Base-by-base conservation (phyloP, 192 early-diverging fungal genomes). In the Neocallimastix lanati region DNA sequence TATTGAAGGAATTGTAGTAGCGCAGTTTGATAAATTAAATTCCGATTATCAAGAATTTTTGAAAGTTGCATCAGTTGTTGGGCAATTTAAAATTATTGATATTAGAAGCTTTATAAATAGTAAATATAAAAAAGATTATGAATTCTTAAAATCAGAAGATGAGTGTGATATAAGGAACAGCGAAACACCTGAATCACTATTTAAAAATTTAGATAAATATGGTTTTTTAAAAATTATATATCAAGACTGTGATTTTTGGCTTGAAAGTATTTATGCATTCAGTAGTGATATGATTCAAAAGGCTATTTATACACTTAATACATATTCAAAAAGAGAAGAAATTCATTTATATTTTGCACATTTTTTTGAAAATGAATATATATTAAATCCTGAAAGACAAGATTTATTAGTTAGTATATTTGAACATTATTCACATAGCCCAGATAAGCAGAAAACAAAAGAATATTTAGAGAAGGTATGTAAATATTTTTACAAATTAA, bases 271-370 rank as follows among this genome's bases (percentile, higher is more conserved):
- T 2, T 67, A 67, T 27, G 38, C 77, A 29, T 88, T 88, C 82
- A 89, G 87, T 80, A 88, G 84, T 37, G 87, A 82, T 58, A 80
- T 88, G n/a, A 87, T 88, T 27, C 81, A 86, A 29, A 85, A 87
- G 37, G 83, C 85, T 77, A 85, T 88, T 14, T 88, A 88, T 81
- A 81, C 40, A 28, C 81, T 89, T 80, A 88, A 88, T 87, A 83
- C 82, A 16, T 76, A 81, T 37, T 79, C 82, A 1, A 87, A 88
- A 79, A 81, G 87, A 28, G 87, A 88, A 77, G 84, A 88, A 77
- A 78, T 88, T 14, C 87, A 88, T 78, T 81, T 87, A 38, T 78
- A 82, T 12, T 78, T 88, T 28, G 87, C 87, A 14, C 50, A 79
- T 28, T 81, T 88, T 35, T 84, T 83, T n/a, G 81, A 67, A n/a